These are phyloP conservation scores for Pseudopithomyces chartarum DNA, from an alignment of 2,329 filamentous ascomycete genomes.

Conservation along the genomic window DNA sequence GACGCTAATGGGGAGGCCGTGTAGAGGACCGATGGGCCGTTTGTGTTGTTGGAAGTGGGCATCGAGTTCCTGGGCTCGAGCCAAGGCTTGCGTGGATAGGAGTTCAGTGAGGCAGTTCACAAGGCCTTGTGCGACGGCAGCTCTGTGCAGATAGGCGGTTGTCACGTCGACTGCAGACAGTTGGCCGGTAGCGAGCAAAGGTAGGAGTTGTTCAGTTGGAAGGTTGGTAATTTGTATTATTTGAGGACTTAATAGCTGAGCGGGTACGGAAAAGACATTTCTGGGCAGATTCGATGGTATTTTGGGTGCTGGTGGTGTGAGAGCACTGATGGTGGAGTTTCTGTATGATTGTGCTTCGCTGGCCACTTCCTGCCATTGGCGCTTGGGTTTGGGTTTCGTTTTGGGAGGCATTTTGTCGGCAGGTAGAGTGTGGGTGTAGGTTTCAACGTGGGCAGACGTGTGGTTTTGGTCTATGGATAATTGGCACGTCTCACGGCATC, in stretches of 20 bases:
- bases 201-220: constrained; percentile 25
- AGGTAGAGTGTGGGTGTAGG: neutral
- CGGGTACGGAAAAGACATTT: constrained; percentile 23
- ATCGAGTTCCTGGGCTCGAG: constrained; percentile 49
- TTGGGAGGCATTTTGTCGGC: constrained; percentile 9
- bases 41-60: constrained; percentile 42
- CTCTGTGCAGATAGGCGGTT: constrained; percentile 28
- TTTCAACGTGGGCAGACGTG: neutral
- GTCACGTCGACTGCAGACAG: constrained; percentile 31
- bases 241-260: constrained; percentile 16
- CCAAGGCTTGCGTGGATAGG: constrained; percentile 44
- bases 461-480: neutral
- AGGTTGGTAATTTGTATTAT: constrained; percentile 25
- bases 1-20: constrained; percentile 57
- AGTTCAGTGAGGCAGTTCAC: constrained; percentile 28
- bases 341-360: constrained; percentile 33
- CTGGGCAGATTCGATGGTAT: constrained; percentile 27
- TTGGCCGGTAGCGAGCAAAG: constrained; percentile 21
- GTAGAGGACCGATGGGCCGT: constrained; percentile 51
- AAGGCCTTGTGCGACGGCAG: constrained; percentile 33
- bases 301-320: constrained; percentile 22
- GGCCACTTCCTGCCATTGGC: constrained; percentile 31
- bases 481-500: neutral
- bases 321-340: constrained; percentile 25
- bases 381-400: constrained; percentile 9